Conservation (phyloP, 805 yeast genomes). For the Starmerella floricola region DNA sequence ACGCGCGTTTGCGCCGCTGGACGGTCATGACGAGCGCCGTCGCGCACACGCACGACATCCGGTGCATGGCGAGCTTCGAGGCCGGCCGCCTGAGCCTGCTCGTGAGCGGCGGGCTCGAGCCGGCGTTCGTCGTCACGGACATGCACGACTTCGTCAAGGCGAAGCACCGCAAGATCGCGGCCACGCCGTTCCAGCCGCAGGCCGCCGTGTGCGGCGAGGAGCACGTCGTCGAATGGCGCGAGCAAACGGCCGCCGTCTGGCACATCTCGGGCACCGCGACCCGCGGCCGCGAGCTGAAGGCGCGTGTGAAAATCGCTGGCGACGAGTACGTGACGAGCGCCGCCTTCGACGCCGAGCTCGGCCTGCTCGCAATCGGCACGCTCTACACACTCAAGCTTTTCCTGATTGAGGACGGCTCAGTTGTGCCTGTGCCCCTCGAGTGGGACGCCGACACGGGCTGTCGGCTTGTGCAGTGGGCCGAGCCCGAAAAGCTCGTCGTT, state of each 20-base stretch:
- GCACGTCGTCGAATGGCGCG: slow-evolving; percentile 65
- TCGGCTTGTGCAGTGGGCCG: slow-evolving; percentile 8
- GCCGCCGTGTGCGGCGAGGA: slow-evolving; percentile 38
- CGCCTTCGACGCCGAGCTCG: slow-evolving; percentile 51
- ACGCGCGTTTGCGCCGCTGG: slow-evolving; percentile 45
- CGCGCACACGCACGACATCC: slow-evolving; percentile 73
- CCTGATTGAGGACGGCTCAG: slow-evolving; percentile 38
- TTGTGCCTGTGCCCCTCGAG: slow-evolving; percentile 22
- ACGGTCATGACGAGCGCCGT: slow-evolving; percentile 61
- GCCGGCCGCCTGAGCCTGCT: slow-evolving; percentile 50
- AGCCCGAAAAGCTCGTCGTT: slow-evolving; percentile 21
- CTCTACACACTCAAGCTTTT: slow-evolving; percentile 57
- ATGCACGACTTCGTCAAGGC: slow-evolving; percentile 57
- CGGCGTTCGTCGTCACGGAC: slow-evolving; percentile 41
- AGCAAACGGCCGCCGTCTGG: slow-evolving; percentile 76
- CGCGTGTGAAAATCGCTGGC: slow-evolving; percentile 6
- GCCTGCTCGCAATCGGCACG: slow-evolving; percentile 60
- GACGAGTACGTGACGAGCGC: slow-evolving; percentile 71
- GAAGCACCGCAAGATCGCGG: slow-evolving; percentile 54
- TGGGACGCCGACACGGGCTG: slow-evolving; percentile 9
- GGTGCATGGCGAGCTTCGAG: slow-evolving; percentile 61
- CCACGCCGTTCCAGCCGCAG: slow-evolving; percentile 46
- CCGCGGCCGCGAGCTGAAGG: slow-evolving; percentile 33
- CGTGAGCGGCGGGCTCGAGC: slow-evolving; percentile 38
- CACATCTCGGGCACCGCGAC: slow-evolving; percentile 50